Evolutionary conservation across 2,329 filamentous ascomycete genomes (phyloP).

Genomic region (Hypoxylon sp.): DNA sequence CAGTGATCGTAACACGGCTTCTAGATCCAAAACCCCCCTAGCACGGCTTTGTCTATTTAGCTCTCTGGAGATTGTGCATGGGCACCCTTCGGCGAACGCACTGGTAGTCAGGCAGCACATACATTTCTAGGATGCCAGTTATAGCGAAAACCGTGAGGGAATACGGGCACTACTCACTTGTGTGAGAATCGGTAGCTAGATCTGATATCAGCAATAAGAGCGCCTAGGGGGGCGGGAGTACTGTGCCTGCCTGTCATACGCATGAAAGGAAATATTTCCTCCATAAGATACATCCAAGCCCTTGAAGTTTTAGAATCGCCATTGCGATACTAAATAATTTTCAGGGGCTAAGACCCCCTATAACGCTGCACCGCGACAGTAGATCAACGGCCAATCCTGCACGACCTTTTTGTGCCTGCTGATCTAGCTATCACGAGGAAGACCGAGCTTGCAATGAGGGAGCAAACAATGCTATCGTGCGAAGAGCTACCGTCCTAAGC

Average conservation of each 20-base stretch:
- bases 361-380: neutral
- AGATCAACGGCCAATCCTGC: conserved; percentile 12
- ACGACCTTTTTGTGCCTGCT: neutral
- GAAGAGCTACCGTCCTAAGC: too few species aligned
- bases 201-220: conserved; percentile 8
- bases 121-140: conserved; percentile 4
- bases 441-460: neutral
- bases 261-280: neutral
- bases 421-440: neutral
- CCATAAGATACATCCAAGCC: neutral
- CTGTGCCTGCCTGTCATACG: conserved; percentile 1
- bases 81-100: neutral
- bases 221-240: neutral
- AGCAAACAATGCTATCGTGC: too few species aligned
- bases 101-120: neutral
- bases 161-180: conserved; percentile 1
- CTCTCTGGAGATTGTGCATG: too few species aligned
- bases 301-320: conserved; percentile 7
- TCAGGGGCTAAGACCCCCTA: conserved; percentile 1
- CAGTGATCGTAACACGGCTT: neutral
- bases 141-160: neutral
- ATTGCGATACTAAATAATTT: conserved; percentile 2
- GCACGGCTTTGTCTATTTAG: conserved; percentile 1
- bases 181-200: neutral
- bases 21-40: conserved; percentile 1